Percentiles rank a stretch among this genome's conserved stretches.
phyloP scores from a whole-genome alignment of 257 asterid species.

The Cynanchum wilfordii region DNA sequence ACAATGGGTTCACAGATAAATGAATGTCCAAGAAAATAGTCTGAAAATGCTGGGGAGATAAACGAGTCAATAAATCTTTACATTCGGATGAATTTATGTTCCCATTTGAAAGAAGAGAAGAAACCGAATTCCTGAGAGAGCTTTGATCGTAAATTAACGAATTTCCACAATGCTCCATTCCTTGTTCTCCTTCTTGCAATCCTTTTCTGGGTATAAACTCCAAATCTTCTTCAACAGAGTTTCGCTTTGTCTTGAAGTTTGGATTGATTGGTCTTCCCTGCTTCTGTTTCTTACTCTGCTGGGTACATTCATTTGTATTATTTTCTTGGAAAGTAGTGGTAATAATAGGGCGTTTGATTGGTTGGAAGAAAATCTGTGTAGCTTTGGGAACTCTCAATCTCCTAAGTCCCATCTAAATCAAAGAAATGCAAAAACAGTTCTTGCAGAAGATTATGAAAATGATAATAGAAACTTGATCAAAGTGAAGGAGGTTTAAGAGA shows the following conservation, averaged over 20 bases:
- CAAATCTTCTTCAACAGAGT: slow-evolving; percentile 1
- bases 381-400: slow-evolving; percentile 16
- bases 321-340: slow-evolving; percentile 13
- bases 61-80: slow-evolving; percentile 37
- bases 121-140: slow-evolving; percentile 24
- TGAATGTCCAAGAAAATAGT: slow-evolving; percentile 50
- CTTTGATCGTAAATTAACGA: slow-evolving; percentile 6
- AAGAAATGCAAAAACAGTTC: background rate
- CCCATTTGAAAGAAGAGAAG: slow-evolving; percentile 47
- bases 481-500: background rate
- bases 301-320: background rate
- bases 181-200: background rate
- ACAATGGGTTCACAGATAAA: slow-evolving; percentile 46
- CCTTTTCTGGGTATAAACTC: background rate
- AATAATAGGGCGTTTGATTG: slow-evolving; percentile 14
- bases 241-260: background rate
- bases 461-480: background rate
- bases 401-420: slow-evolving; percentile 17
- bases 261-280: background rate
- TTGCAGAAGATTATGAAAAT: background rate
- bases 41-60: slow-evolving; percentile 58
- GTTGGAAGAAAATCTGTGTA: slow-evolving; percentile 11
- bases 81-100: slow-evolving; percentile 36
- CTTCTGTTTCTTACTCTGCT: background rate
- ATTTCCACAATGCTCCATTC: background rate